Base-by-base conservation (phyloP, 2,329 filamentous ascomycete genomes). In the Trichoderma brevicompactum region DNA sequence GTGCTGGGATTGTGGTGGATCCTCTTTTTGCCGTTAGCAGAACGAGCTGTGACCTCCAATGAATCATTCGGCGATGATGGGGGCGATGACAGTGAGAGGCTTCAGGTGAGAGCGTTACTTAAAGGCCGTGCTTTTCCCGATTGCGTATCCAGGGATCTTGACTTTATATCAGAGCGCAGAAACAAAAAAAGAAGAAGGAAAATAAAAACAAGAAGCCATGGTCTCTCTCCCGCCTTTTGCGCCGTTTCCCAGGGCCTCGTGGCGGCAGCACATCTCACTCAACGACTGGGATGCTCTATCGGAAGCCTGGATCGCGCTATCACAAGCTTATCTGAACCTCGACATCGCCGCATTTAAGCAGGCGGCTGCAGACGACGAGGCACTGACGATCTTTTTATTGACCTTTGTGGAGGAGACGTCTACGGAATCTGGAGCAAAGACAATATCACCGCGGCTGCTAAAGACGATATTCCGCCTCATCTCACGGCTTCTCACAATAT, bases 271-370 rank as follows among this genome's bases (percentile, higher is more conserved):
- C 70, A 84, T 97, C 66, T 81, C 83, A 44, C 79, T 87, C 3
- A 79, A 83, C 58, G 92, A 97, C 77, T 97, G 93, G 93, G 83
- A 89, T 69, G 82, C 85, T 38, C 92, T 90, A 74, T 79, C 96
- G 53, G 85, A 90, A 68, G 89, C 92, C 41, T 97, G 92, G 92
- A 79, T 88, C 17, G 80, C 86, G 10, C 82, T 97, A 7, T 79
- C 87, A 7, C 83, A 88, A 61, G 83, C 88, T 2, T 86, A 93
- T 68, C 76, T 95, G 36, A 81, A 84, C 13, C 77, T 90, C 0
- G 71, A 85, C 0, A 81, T 86, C 7, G 72, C 81, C 1, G 79
- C 86, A 0, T 90, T 95, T 67, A 69, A 75, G 53, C 73, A 76
- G 41, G 75, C 78, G 32, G 80, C 86, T 8, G 69, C 77, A 3